phyloP scores from a whole-genome alignment of 2,329 filamentous ascomycete species.

The Sclerotinia glacialis region DNA sequence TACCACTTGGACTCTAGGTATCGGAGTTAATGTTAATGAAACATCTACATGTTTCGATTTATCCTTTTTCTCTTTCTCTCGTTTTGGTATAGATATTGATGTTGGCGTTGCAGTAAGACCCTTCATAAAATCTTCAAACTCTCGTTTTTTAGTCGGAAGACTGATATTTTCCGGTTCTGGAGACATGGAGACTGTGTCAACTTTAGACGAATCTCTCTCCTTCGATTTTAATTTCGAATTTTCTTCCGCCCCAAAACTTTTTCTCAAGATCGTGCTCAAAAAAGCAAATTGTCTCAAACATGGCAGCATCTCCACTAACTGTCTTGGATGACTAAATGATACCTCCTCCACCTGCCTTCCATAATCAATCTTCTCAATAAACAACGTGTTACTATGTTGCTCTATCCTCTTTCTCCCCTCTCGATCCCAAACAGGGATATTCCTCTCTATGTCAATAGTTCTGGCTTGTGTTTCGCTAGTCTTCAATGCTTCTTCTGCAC shows the following conservation, averaged over 20 bases:
- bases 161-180: neutral
- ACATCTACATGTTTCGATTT: conserved; percentile 30
- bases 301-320: conserved; percentile 72
- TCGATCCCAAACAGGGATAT: conserved; percentile 44
- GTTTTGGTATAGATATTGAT: conserved; percentile 23
- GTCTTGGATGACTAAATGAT: conserved; percentile 74
- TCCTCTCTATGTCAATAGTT: conserved; percentile 50
- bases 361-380: conserved; percentile 70
- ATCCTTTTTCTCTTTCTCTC: neutral
- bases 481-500: conserved; percentile 47
- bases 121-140: conserved; percentile 38
- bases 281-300: conserved; percentile 73
- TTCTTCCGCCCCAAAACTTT: conserved; percentile 48
- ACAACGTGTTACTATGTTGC: conserved; percentile 58
- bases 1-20: conserved; percentile 32
- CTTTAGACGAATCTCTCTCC: neutral
- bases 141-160: conserved; percentile 32
- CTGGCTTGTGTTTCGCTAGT: conserved; percentile 52
- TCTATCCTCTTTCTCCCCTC: conserved; percentile 33
- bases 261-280: conserved; percentile 61
- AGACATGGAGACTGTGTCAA: neutral
- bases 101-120: neutral
- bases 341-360: conserved; percentile 64
- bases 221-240: neutral
- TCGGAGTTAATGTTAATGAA: conserved; percentile 35